Evolutionary conservation across 495 filamentous ascomycete genomes (phyloP).

Genomic region (Schizothecium vesticola): DNA sequence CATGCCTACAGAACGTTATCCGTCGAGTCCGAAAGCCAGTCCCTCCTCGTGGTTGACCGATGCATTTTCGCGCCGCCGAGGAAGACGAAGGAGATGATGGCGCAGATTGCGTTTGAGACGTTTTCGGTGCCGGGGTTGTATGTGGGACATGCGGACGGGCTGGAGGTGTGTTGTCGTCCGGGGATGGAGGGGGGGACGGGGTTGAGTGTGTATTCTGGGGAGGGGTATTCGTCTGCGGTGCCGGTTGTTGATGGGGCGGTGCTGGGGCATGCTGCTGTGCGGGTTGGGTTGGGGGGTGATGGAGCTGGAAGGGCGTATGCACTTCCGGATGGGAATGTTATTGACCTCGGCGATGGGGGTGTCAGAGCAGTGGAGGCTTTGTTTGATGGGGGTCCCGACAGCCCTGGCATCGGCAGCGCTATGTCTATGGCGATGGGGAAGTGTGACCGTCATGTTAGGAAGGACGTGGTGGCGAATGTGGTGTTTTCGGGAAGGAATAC

Average conservation of each 20-base stretch:
- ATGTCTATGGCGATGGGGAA: slow-evolving; percentile 69
- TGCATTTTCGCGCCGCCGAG: neutral
- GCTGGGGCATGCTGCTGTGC: neutral
- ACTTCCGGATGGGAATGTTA: slow-evolving; percentile 98
- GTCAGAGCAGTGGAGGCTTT: slow-evolving; percentile 98
- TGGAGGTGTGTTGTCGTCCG: neutral
- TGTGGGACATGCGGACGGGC: neutral
- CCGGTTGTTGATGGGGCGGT: neutral
- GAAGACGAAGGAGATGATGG: slow-evolving; percentile 50
- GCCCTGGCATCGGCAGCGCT: slow-evolving; percentile 92
- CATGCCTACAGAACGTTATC: slow-evolving; percentile 6
- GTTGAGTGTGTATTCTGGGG: neutral
- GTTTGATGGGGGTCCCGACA: slow-evolving; percentile 97
- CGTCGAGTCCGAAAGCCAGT: slow-evolving; percentile 98
- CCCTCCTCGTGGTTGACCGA: slow-evolving; percentile 57
- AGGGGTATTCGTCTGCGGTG: neutral
- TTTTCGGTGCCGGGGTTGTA: neutral
- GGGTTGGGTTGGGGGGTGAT: neutral
- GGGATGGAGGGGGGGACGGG: neutral
- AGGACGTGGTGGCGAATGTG: neutral
- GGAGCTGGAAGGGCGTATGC: slow-evolving; percentile 85
- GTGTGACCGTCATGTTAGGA: slow-evolving; percentile 60
- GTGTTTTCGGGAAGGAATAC: slow-evolving; percentile 1
- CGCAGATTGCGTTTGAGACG: slow-evolving; percentile 7
- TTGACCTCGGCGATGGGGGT: slow-evolving; percentile 98